Evolutionary conservation across 768 basidiomycete species (phyloP).

Genomic region (Mycena filopes): DNA sequence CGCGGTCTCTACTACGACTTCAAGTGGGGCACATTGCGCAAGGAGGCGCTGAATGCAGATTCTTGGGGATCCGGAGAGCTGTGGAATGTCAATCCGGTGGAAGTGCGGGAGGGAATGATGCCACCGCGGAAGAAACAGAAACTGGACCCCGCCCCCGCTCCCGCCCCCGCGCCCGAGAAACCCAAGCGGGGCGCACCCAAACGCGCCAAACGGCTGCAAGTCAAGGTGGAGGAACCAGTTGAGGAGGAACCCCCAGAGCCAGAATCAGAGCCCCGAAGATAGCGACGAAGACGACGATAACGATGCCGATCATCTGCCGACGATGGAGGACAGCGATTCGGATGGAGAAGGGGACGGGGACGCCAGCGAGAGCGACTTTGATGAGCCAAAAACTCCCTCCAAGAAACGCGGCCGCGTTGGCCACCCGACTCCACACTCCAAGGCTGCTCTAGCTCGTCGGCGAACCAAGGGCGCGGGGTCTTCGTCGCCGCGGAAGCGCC

Average conservation of each 20-base stretch:
- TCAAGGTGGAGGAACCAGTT: constrained; percentile 22
- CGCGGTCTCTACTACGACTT: constrained; percentile 73
- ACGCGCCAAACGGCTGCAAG: constrained; percentile 25
- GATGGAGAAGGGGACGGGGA: constrained; percentile 15
- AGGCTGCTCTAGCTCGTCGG: constrained; percentile 66
- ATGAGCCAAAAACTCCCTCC: too few relatives aligned
- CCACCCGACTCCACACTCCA: constrained; percentile 81
- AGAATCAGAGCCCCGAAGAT: constrained; percentile 36
- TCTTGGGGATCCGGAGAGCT: constrained; percentile 51
- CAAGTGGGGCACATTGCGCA: constrained; percentile 63
- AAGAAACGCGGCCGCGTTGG: constrained; percentile 46
- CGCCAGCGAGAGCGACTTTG: constrained; percentile 38
- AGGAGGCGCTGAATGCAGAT: constrained; percentile 47
- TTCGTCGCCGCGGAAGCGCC: constrained; percentile 42
- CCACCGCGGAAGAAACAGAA: constrained; percentile 31
- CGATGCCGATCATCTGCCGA: constrained; percentile 36
- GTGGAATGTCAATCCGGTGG: constrained; percentile 57
- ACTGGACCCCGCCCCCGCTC: constrained; percentile 7
- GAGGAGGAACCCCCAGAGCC: constrained; percentile 18
- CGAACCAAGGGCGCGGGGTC: constrained; percentile 42
- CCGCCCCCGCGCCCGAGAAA: not conserved
- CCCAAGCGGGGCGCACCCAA: constrained; percentile 13
- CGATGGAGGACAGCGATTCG: constrained; percentile 4
- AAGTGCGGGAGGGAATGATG: constrained; percentile 2
- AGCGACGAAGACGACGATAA: constrained; percentile 38